A percentile compares a stretch with the other conserved stretches of the same genome.
These are phyloP conservation scores for Raphanus sativus DNA, from an alignment of 345 rosid species.

Conservation along the genomic window DNA sequence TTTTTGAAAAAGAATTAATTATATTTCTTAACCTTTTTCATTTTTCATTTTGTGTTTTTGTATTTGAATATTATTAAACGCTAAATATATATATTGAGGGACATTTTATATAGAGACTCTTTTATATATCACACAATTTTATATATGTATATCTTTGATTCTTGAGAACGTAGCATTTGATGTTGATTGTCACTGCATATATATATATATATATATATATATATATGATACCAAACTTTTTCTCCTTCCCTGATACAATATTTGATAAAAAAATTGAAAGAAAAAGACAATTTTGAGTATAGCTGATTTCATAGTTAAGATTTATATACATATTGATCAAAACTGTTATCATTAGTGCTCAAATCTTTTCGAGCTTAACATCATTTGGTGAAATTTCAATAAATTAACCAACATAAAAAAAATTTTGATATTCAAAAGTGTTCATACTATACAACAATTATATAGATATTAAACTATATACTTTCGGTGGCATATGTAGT, in stretches of 20 bases:
- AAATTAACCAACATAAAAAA: not conserved
- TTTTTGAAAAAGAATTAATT: no score
- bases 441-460: not conserved
- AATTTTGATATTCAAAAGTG: not conserved
- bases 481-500: not conserved
- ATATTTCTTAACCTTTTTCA: not conserved
- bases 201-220: no score
- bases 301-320: not conserved
- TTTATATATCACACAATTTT: not conserved
- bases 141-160: not conserved
- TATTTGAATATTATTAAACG: not conserved
- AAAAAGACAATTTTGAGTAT: not conserved
- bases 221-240: not conserved
- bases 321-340: not conserved
- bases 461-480: not conserved
- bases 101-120: not conserved
- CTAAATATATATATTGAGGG: not conserved
- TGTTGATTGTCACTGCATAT: no score
- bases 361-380: not conserved
- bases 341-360: not conserved
- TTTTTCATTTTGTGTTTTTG: not conserved
- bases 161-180: no score
- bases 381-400: not conserved
- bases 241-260: not conserved
- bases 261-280: not conserved